phyloP scores from a whole-genome alignment of 2,329 filamentous ascomycete genomes.

The Ophiostoma sp. region DNA sequence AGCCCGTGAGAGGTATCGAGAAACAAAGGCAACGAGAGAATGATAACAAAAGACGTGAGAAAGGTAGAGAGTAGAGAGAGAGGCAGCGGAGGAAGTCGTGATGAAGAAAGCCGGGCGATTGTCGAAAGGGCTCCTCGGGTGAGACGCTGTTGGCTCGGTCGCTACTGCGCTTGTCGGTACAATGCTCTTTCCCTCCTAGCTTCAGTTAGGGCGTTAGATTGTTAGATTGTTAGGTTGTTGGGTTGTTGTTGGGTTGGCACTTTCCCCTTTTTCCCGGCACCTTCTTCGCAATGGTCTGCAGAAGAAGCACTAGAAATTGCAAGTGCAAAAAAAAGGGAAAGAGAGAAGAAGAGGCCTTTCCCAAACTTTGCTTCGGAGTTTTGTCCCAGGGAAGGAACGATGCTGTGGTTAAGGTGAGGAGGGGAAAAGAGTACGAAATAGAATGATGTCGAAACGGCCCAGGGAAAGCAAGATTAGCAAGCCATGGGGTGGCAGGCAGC shows the following conservation, averaged over 20 bases:
- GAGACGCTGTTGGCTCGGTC: slow-evolving; percentile 18
- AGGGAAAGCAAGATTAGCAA: slow-evolving; percentile 14
- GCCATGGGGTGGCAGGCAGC: neutral
- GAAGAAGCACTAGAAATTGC: slow-evolving; percentile 1
- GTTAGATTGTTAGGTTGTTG: too few relatives aligned
- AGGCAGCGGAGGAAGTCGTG: slow-evolving; percentile 9
- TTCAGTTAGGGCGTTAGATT: neutral
- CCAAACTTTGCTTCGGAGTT: neutral
- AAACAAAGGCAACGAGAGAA: neutral
- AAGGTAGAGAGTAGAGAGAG: slow-evolving; percentile 12
- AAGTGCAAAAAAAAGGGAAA: neutral
- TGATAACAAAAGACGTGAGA: neutral
- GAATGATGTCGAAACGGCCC: slow-evolving; percentile 7
- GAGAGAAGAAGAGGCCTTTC: neutral
- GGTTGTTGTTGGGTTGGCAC: neutral
- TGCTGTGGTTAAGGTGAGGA: neutral
- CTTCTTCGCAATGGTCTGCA: slow-evolving; percentile 9
- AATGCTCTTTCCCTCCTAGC: slow-evolving; percentile 10
- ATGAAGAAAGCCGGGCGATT: slow-evolving; percentile 4
- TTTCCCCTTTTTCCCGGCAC: slow-evolving; percentile 18
- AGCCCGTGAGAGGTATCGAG: neutral
- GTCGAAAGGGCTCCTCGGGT: slow-evolving; percentile 16
- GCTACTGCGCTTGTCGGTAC: slow-evolving; percentile 3
- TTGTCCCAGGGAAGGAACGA: slow-evolving; percentile 9
- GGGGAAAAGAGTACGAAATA: neutral